Percentiles rank a stretch among this genome's conserved stretches.
phyloP scores from a whole-genome alignment of 2,329 filamentous ascomycete species.

The Alternaria sp. region DNA sequence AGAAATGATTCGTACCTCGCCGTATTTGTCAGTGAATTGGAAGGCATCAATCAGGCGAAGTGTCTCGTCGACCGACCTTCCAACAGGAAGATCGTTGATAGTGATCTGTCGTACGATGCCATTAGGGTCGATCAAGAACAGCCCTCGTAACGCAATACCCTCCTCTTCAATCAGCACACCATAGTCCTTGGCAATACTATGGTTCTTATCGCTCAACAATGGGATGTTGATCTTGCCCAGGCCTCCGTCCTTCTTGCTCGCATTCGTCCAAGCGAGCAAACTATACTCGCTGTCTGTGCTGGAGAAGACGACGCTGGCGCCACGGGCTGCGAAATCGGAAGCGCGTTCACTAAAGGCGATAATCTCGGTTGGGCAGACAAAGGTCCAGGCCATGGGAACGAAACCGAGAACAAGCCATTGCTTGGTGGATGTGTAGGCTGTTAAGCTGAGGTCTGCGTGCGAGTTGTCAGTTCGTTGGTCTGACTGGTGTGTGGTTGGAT shows the following conservation, averaged over 20 bases:
- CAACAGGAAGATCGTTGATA: constrained; percentile 71
- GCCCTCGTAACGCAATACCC: constrained; percentile 68
- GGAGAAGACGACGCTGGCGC: constrained; percentile 67
- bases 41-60: constrained; percentile 64
- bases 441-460: constrained; percentile 48
- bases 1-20: constrained; percentile 38
- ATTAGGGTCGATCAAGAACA: constrained; percentile 73
- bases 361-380: constrained; percentile 73
- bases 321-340: constrained; percentile 66
- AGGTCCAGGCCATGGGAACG: constrained; percentile 74
- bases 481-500: constrained; percentile 5
- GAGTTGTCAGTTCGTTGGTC: constrained; percentile 16
- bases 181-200: constrained; percentile 67
- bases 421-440: constrained; percentile 52
- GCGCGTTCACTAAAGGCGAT: constrained; percentile 70
- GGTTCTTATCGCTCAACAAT: constrained; percentile 68
- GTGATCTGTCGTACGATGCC: constrained; percentile 68
- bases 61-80: constrained; percentile 70
- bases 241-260: constrained; percentile 67
- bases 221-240: constrained; percentile 69
- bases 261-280: constrained; percentile 66
- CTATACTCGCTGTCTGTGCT: constrained; percentile 69
- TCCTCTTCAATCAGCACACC: constrained; percentile 71
- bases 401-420: constrained; percentile 71
- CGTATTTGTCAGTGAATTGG: constrained; percentile 55